Conservation (phyloP, 2,329 filamentous ascomycete species). For the Penicillium griseofulvum region DNA sequence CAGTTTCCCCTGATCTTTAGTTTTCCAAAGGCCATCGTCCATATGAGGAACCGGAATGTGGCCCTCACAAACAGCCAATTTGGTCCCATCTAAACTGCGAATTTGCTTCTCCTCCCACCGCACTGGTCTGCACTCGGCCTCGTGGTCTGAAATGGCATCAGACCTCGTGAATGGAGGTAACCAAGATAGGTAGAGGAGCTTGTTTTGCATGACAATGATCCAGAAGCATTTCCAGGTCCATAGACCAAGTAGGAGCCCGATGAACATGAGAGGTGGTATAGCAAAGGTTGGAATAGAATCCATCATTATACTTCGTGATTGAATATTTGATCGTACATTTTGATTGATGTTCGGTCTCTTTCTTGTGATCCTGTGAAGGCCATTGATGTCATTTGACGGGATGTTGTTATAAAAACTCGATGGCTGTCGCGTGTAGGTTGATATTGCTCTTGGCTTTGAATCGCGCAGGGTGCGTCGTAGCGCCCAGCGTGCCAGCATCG, state of each 20-base stretch:
- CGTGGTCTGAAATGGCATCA: slow-evolving; percentile 66
- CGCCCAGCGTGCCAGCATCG: slow-evolving; percentile 2
- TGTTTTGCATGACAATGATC: slow-evolving; percentile 75
- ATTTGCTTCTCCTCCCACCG: slow-evolving; percentile 61
- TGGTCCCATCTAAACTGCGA: slow-evolving; percentile 38
- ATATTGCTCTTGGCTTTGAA: background rate
- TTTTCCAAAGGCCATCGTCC: background rate
- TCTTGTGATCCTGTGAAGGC: background rate
- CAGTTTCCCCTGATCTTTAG: background rate
- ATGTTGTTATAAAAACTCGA: background rate
- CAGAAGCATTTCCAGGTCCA: slow-evolving; percentile 67
- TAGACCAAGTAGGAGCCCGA: slow-evolving; percentile 62
- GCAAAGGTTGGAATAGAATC: slow-evolving; percentile 47
- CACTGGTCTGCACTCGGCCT: slow-evolving; percentile 58
- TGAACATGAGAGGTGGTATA: slow-evolving; percentile 66
- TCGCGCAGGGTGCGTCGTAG: slow-evolving; percentile 1
- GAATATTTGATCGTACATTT: background rate
- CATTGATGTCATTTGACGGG: background rate
- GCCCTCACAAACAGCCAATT: slow-evolving; percentile 63
- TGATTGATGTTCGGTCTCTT: slow-evolving; percentile 1
- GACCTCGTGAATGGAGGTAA: slow-evolving; percentile 68
- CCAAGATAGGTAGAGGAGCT: slow-evolving; percentile 78
- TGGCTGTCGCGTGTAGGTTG: background rate
- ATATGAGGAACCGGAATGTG: slow-evolving; percentile 50
- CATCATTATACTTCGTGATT: slow-evolving; percentile 18